A percentile compares a stretch with the other conserved stretches of the same genome.
Conservation (phyloP, 495 filamentous ascomycete species). For the Letharia lupina region DNA sequence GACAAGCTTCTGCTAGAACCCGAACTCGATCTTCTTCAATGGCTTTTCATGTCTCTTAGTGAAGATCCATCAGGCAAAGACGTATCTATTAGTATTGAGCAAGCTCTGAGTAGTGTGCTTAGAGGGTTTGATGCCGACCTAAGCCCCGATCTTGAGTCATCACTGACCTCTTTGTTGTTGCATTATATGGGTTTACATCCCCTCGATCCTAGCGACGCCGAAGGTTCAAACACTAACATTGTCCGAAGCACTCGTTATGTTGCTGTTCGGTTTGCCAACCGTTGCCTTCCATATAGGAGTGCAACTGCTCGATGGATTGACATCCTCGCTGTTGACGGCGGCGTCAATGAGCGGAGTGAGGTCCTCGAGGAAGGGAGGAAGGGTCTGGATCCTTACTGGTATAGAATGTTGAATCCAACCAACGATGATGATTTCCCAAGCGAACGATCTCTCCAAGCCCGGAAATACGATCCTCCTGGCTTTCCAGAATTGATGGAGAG, state of each 20-base stretch:
- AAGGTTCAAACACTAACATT: slow-evolving; percentile 34
- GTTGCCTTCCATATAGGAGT: slow-evolving; percentile 74
- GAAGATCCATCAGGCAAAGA: slow-evolving; percentile 67
- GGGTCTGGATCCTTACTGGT: slow-evolving; percentile 78
- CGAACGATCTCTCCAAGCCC: slow-evolving; percentile 23
- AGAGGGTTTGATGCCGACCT: slow-evolving; percentile 45
- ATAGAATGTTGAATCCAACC: slow-evolving; percentile 52
- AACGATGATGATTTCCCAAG: slow-evolving; percentile 25
- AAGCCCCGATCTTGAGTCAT: slow-evolving; percentile 36
- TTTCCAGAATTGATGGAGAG: slow-evolving; percentile 32
- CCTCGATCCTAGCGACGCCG: slow-evolving; percentile 34
- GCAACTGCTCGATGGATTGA: slow-evolving; percentile 79
- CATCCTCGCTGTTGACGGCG: slow-evolving; percentile 64
- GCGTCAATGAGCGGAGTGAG: slow-evolving; percentile 60
- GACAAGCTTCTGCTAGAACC: slow-evolving; percentile 46
- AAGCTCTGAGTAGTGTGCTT: slow-evolving; percentile 71
- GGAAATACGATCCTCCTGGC: slow-evolving; percentile 39
- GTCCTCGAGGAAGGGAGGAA: slow-evolving; percentile 84
- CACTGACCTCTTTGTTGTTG: slow-evolving; percentile 54
- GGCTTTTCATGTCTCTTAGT: slow-evolving; percentile 74
- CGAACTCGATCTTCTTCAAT: slow-evolving; percentile 55
- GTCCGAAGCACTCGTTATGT: slow-evolving; percentile 67
- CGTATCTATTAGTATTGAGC: slow-evolving; percentile 79
- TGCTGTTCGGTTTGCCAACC: slow-evolving; percentile 81
- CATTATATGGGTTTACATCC: slow-evolving; percentile 53